phyloP scores from a whole-genome alignment of 352 stramenopile species.

The Phytophthora palmivora region DNA sequence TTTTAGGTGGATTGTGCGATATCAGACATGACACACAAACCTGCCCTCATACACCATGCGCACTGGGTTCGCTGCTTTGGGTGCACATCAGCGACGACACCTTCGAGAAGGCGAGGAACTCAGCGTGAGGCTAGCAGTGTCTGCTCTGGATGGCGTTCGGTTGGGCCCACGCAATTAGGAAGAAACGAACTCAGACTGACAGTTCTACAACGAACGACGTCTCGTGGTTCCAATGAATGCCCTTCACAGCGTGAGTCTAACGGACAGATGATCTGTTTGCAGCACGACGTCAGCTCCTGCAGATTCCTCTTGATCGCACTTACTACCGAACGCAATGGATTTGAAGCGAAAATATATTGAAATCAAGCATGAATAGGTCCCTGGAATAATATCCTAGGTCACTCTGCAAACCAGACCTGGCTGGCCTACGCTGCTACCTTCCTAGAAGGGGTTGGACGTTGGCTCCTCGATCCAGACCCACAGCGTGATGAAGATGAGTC shows the following conservation, averaged over 20 bases:
- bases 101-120: not conserved
- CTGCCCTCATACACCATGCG: constrained; percentile 11
- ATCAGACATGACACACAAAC: constrained; percentile 9
- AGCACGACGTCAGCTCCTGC: not conserved
- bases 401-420: constrained; percentile 13
- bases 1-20: constrained; percentile 19
- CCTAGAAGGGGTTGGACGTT: constrained; percentile 82
- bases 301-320: constrained; percentile 13
- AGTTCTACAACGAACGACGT: not conserved
- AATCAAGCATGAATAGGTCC: constrained; percentile 39
- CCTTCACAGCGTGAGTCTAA: not conserved
- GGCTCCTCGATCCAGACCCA: constrained; percentile 88
- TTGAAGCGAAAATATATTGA: constrained; percentile 48
- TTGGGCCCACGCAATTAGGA: not conserved
- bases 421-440: constrained; percentile 14
- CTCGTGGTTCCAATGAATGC: not conserved
- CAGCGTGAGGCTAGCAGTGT: not conserved
- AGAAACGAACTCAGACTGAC: not conserved
- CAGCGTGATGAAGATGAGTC: constrained; percentile 80
- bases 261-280: not conserved
- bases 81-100: constrained; percentile 16
- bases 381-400: constrained; percentile 29
- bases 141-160: not conserved
- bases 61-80: constrained; percentile 17
- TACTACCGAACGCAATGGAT: not conserved